A percentile compares a stretch with the other conserved stretches of the same genome.
These are phyloP conservation scores for Clitopilus passeckerianus DNA, from an alignment of 768 basidiomycete genomes.

Conservation along the genomic window DNA sequence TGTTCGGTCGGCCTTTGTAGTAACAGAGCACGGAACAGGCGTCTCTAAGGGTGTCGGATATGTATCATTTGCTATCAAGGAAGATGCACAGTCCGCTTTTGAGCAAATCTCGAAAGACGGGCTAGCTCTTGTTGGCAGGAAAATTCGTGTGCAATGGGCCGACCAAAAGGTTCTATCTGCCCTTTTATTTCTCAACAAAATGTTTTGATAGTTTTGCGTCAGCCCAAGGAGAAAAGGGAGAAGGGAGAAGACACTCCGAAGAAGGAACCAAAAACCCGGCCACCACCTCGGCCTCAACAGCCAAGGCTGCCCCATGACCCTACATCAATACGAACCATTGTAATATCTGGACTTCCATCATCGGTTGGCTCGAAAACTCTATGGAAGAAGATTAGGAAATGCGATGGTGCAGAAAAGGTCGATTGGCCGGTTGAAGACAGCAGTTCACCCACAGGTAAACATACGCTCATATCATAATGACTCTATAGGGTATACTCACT, in stretches of 20 bases:
- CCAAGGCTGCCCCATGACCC: constrained; percentile 52
- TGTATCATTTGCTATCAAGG: constrained; percentile 83
- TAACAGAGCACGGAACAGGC: constrained; percentile 69
- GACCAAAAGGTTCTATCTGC: constrained; percentile 56
- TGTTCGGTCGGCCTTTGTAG: constrained; percentile 90
- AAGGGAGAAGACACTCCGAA: constrained; percentile 19
- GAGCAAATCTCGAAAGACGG: constrained; percentile 61
- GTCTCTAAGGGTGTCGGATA: constrained; percentile 95
- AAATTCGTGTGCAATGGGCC: constrained; percentile 76
- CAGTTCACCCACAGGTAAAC: not conserved
- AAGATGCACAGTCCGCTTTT: constrained; percentile 80
- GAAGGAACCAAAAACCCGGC: constrained; percentile 36
- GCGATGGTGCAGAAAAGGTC: constrained; percentile 68
- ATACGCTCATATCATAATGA: too few species aligned
- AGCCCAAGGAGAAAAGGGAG: constrained; percentile 43
- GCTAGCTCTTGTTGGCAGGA: constrained; percentile 62
- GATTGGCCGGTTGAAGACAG: constrained; percentile 56
- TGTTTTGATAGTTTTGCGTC: not conserved
- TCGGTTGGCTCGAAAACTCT: constrained; percentile 59
- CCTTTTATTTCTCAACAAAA: not conserved
- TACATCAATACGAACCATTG: constrained; percentile 77
- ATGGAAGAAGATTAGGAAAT: constrained; percentile 88
- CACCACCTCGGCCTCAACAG: constrained; percentile 25
- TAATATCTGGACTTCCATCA: constrained; percentile 69
- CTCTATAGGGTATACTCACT: too few species aligned